These are phyloP conservation scores for Suillus placidus DNA, from an alignment of 768 basidiomycete species.

Conservation along the genomic window DNA sequence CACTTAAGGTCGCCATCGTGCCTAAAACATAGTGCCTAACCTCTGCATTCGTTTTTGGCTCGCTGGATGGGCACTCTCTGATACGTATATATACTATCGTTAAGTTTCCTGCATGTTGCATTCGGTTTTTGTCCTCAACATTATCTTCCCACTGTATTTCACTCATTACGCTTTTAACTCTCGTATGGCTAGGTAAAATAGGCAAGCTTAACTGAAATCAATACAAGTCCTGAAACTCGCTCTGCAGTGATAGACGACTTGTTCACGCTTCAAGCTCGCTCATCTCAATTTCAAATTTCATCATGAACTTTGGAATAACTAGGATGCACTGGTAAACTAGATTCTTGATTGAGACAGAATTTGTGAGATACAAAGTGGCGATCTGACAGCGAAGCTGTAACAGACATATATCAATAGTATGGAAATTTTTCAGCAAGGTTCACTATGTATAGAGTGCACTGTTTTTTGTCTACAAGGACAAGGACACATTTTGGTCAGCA, in stretches of 20 bases:
- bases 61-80: slow-evolving; percentile 24
- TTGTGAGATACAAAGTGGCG: too few relatives aligned
- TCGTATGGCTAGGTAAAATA: slow-evolving; percentile 30
- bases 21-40: background rate
- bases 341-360: background rate
- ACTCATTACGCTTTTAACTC: slow-evolving; percentile 13
- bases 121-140: slow-evolving; percentile 22
- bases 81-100: slow-evolving; percentile 40
- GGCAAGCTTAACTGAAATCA: slow-evolving; percentile 18
- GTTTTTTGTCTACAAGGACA: background rate
- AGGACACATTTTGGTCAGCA: background rate
- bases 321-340: background rate
- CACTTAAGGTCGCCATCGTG: slow-evolving; percentile 16
- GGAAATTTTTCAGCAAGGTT: too few relatives aligned
- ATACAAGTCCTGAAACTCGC: background rate
- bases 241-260: background rate
- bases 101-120: slow-evolving; percentile 35
- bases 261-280: background rate
- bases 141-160: slow-evolving; percentile 37
- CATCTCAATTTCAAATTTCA: background rate
- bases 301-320: background rate
- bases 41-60: slow-evolving; percentile 10
- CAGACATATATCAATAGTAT: too few relatives aligned
- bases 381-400: too few relatives aligned
- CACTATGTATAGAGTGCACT: background rate